These are phyloP conservation scores for Penstemon eatonii DNA, from an alignment of 257 asterid genomes.

Conservation along the genomic window DNA sequence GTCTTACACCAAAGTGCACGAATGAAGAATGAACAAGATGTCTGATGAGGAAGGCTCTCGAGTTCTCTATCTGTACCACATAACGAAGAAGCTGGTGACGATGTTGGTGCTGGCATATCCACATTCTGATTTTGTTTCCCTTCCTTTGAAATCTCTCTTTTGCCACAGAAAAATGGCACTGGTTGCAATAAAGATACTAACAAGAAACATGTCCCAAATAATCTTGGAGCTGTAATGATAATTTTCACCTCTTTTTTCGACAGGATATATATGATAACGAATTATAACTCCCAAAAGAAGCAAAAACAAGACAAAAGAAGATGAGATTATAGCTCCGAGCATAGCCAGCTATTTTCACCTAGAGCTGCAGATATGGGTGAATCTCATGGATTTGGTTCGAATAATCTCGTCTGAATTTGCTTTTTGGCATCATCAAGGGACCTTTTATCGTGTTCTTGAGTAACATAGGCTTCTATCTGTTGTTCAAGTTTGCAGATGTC, in stretches of 20 bases:
- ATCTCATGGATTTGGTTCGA: constrained; percentile 30
- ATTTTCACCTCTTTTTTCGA: constrained; percentile 20
- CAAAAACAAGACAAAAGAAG: constrained; percentile 35
- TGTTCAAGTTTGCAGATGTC: constrained; percentile 27
- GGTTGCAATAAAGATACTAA: constrained; percentile 11
- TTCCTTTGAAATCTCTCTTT: constrained; percentile 17
- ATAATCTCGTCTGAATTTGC: constrained; percentile 21
- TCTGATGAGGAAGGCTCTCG: constrained; percentile 30
- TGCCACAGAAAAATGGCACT: constrained; percentile 23
- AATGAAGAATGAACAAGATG: constrained; percentile 18
- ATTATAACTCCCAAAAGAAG: constrained; percentile 31
- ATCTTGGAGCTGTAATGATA: neutral
- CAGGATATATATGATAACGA: constrained; percentile 35
- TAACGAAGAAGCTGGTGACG: constrained; percentile 14
- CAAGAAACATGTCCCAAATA: constrained; percentile 23
- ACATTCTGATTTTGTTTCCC: constrained; percentile 19
- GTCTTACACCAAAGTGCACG: constrained; percentile 36
- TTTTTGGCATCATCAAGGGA: constrained; percentile 20
- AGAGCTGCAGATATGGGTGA: constrained; percentile 30
- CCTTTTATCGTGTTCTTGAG: constrained; percentile 29
- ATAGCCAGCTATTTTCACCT: constrained; percentile 40
- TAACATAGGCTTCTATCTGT: constrained; percentile 41
- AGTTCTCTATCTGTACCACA: constrained; percentile 25
- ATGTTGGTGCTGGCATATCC: constrained; percentile 11
- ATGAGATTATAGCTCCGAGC: constrained; percentile 34